phyloP scores from a whole-genome alignment of 2,329 filamentous ascomycete species.

The Diaporthe eres region DNA sequence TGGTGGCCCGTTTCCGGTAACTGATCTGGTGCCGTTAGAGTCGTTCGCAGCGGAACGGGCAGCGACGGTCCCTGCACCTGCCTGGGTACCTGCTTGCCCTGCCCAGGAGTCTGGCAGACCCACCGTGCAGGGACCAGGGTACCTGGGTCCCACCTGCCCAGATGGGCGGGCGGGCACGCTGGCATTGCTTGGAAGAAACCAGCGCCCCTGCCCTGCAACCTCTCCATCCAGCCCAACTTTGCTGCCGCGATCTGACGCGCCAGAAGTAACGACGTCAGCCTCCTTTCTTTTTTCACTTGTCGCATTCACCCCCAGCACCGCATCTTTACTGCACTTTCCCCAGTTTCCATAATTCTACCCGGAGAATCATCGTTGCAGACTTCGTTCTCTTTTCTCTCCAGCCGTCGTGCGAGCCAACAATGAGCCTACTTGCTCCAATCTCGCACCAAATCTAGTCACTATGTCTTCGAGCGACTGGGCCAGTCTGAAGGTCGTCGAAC shows the following conservation, averaged over 20 bases:
- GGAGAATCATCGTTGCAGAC: not conserved
- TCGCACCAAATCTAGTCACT: slow-evolving; percentile 44
- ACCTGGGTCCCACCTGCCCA: not conserved
- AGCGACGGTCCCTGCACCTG: not conserved
- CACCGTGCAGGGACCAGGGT: slow-evolving; percentile 14
- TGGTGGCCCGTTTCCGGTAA: slow-evolving; percentile 20
- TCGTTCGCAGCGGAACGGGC: slow-evolving; percentile 12
- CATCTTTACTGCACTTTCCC: not conserved
- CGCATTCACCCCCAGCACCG: slow-evolving; percentile 10
- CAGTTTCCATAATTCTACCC: not conserved
- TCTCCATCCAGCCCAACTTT: slow-evolving; percentile 33
- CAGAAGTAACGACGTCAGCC: slow-evolving; percentile 35
- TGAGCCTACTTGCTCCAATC: slow-evolving; percentile 29
- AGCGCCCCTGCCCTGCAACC: slow-evolving; percentile 34
- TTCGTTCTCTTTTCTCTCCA: not conserved
- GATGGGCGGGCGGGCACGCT: not conserved
- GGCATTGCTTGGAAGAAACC: slow-evolving; percentile 27
- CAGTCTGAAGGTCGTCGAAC: slow-evolving; percentile 79
- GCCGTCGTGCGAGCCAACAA: slow-evolving; percentile 10
- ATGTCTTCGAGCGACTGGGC: slow-evolving; percentile 65
- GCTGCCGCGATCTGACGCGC: slow-evolving; percentile 40
- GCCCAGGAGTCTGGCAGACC: slow-evolving; percentile 14
- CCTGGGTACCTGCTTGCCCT: not conserved
- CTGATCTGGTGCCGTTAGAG: slow-evolving; percentile 8
- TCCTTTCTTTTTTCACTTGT: slow-evolving; percentile 28